Evolutionary conservation across 129 eudicot species (phyloP).

Genomic region (Escallonia herrerae): DNA sequence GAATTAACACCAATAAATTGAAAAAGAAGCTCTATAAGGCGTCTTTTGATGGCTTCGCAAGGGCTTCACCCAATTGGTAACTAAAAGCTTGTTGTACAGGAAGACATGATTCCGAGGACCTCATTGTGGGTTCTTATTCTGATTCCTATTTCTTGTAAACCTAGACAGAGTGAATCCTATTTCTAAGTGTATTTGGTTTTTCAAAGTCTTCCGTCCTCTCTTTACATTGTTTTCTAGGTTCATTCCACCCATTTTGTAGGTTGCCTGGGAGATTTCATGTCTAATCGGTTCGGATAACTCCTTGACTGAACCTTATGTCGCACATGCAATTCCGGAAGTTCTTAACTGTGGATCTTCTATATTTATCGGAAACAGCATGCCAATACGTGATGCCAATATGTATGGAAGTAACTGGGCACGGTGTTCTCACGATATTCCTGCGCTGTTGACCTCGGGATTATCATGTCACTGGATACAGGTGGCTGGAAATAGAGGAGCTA

Average conservation of each 20-base stretch:
- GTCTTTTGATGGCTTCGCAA: too few relatives aligned
- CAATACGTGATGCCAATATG: constrained; percentile 89
- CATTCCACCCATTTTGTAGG: constrained; percentile 31
- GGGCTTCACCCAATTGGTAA: too few relatives aligned
- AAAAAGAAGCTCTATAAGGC: too few relatives aligned
- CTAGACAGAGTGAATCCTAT: too few relatives aligned
- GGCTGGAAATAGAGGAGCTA: constrained; percentile 85
- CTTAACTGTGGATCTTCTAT: constrained; percentile 55
- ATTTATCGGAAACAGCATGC: constrained; percentile 94
- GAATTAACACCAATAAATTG: too few relatives aligned
- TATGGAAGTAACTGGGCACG: constrained; percentile 46
- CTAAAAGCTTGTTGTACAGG: too few relatives aligned
- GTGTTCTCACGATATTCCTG: constrained; percentile 13
- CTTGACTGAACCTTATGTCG: constrained; percentile 84
- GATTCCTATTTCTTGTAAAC: too few relatives aligned
- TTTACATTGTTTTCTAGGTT: not conserved
- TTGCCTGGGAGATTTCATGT: constrained; percentile 65
- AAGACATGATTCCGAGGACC: too few relatives aligned
- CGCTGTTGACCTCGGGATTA: constrained; percentile 36
- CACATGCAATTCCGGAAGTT: constrained; percentile 43
- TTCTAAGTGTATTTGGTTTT: not conserved
- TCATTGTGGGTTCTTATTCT: too few relatives aligned
- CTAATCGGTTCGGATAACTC: constrained; percentile 54
- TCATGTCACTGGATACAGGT: constrained; percentile 63
- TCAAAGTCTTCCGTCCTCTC: constrained; percentile 2